Base-by-base conservation (phyloP, 768 basidiomycete species). In the Polyporus arcularius region DNA sequence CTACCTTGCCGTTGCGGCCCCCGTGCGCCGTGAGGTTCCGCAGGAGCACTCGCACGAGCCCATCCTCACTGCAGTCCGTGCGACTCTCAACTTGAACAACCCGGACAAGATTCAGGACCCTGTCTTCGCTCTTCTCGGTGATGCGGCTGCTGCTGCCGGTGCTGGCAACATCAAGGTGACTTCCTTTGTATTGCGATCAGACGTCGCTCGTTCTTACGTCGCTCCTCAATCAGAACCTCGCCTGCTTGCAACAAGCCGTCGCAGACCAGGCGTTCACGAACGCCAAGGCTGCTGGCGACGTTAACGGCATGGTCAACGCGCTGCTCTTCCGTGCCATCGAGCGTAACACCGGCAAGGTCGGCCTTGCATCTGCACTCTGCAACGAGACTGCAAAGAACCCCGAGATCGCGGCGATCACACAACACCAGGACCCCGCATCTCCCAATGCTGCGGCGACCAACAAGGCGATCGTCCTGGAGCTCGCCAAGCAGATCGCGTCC, bases 221-320 rank as follows among this genome's bases (percentile, higher is more conserved):
- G 21, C 21, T 26, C 21, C 21, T 26, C 21, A 26, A 1, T 2
- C 55, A 84, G 81, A 80, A 87, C 66, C 70, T 81, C 9, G 82
- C 80, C 55, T 88, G 87, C 70, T 77, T 89, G 18, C 86, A 88
- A 67, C 84, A 86, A 75, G 84, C 82, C 0, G 82, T 80, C 6
- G 85, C 85, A 48, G 85, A 88, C 66, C 85, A 84, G 68, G 87
- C 87, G 0, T 90, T 89, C 76, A 86, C 86, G 38, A 89, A 89
- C 69, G 86, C 87, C 45, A 89, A 89, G 71, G 82, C 84, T 12
- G 80, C 78, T 3, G 79, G 80, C 15, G 80, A 87, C 67, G 74
- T 87, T 46, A 72, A 79, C 28, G 85, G 84, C 31, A 78, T 79
- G 76, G 80, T 83, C 31, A 78, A 76, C 60, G 86, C 87, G 4